Conservation (phyloP, 345 rosid species). For the Murraya paniculata region DNA sequence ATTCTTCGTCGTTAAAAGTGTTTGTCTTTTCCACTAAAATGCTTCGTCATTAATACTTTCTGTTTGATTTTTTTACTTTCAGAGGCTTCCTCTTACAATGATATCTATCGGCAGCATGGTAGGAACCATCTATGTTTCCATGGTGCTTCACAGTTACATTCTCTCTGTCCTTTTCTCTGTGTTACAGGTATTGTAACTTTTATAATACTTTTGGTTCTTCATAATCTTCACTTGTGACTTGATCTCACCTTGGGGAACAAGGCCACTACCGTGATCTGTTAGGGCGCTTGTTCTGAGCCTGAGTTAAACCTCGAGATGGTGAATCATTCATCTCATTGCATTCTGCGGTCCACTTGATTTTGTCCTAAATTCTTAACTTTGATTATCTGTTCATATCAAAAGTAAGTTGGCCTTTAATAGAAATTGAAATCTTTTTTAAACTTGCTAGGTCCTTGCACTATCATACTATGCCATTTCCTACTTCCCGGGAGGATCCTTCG, state of each 20-base stretch:
- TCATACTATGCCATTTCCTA: constrained; percentile 46
- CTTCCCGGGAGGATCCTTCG: constrained; percentile 53
- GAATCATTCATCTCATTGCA: background rate
- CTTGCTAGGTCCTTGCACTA: constrained; percentile 37
- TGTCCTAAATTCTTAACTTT: background rate
- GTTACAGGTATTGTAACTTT: constrained; percentile 48
- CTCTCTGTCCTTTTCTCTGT: constrained; percentile 66
- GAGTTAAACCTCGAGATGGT: background rate
- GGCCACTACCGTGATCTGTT: background rate
- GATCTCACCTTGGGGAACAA: background rate
- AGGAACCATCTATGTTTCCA: constrained; percentile 65
- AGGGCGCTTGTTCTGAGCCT: background rate
- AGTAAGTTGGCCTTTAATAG: background rate
- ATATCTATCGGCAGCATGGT: constrained; percentile 56
- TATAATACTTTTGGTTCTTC: background rate
- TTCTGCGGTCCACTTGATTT: background rate
- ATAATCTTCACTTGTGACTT: background rate
- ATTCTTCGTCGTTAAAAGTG: background rate
- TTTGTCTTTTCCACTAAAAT: background rate
- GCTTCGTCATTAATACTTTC: background rate
- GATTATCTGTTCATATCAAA: background rate
- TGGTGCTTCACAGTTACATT: constrained; percentile 68
- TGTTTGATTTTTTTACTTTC: constrained; percentile 10
- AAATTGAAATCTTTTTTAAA: constrained; percentile 10
- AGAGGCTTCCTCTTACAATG: constrained; percentile 67